Evolutionary conservation across 208 protist species (phyloP).

Genomic region (Trypanosoma boissoni): DNA sequence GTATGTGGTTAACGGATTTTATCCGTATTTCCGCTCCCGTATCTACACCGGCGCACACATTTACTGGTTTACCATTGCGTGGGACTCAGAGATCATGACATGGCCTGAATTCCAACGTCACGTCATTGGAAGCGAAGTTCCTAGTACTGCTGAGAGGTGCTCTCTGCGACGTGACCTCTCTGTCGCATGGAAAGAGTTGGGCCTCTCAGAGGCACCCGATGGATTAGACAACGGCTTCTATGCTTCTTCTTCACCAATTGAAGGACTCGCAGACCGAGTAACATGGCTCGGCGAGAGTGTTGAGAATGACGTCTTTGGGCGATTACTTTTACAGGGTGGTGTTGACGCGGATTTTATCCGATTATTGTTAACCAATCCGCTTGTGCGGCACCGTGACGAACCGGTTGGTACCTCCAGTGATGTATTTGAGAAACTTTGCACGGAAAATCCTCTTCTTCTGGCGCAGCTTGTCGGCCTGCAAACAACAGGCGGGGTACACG

Average conservation of each 20-base stretch:
- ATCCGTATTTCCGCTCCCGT: constrained; percentile 54
- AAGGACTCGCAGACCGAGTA: constrained; percentile 77
- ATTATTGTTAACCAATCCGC: constrained; percentile 43
- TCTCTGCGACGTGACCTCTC: constrained; percentile 60
- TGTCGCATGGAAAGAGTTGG: constrained; percentile 55
- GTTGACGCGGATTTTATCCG: constrained; percentile 44
- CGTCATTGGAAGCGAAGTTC: constrained; percentile 71
- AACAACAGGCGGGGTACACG: constrained; percentile 21
- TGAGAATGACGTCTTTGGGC: constrained; percentile 67
- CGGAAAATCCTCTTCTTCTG: constrained; percentile 22
- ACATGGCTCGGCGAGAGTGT: constrained; percentile 53
- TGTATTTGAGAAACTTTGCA: constrained; percentile 36
- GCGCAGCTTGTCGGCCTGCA: constrained; percentile 29
- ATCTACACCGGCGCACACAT: constrained; percentile 45
- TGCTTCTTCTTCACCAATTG: constrained; percentile 64
- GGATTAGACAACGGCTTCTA: constrained; percentile 76
- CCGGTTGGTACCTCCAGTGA: constrained; percentile 24
- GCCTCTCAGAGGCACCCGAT: constrained; percentile 54
- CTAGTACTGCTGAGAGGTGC: constrained; percentile 22
- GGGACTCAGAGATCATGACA: constrained; percentile 45
- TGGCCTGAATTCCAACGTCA: constrained; percentile 54
- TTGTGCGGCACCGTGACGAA: constrained; percentile 35
- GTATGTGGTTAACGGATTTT: constrained; percentile 85
- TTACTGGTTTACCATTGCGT: constrained; percentile 68
- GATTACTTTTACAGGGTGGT: constrained; percentile 51